Base-by-base conservation (phyloP, 2,329 filamentous ascomycete genomes). In the Pseudogymnoascus sp. region DNA sequence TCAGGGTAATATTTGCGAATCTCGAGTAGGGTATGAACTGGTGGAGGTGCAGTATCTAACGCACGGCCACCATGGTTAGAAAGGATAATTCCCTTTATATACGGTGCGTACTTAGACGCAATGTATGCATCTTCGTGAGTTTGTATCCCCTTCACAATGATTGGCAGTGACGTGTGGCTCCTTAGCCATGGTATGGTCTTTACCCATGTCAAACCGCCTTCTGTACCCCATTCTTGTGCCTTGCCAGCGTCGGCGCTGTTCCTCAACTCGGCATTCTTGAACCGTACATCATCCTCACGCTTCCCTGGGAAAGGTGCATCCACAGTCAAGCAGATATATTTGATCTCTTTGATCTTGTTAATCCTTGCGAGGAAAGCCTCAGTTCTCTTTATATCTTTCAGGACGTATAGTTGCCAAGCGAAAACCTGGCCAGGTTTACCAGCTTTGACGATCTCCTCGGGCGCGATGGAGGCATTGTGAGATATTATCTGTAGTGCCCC, bases 121-220 rank as follows among this genome's bases (percentile, higher is more conserved):
- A 76, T 78, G 61, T 77, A 74, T 17, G 86, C 86, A 70, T 90
- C 87, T 21, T 76, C 75, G 0, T 83, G 81, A 25, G 80, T 81
- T 74, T 89, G 85, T n/a, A 90, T 82, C 0, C 86, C 86, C 72
- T 90, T 90, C 31, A 89, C 44, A 67, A 84, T 74, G 77, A 89
- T 62, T 71, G 84, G 74, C 10, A 82, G 78, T 0, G 79, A 79
- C 51, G 81, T 78, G 21, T 21, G 21, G 21, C 21, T 21, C 21
- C 21, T 21, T 21, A 21, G 21, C 21, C 21, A 21, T 21, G 21
- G 21, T 21, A 21, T 21, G 61, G 77, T 79, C 76, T 84, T 83
- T 25, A 88, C 69, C 84, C 85, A 89, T 35, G 81, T 77, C 61
- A 84, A 66, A 13, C 81, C 80, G 2, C 79, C 76, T 60, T 83